These are phyloP conservation scores for Chernovozyma aurita DNA, from an alignment of 1,139 yeast species.

Conservation along the genomic window DNA sequence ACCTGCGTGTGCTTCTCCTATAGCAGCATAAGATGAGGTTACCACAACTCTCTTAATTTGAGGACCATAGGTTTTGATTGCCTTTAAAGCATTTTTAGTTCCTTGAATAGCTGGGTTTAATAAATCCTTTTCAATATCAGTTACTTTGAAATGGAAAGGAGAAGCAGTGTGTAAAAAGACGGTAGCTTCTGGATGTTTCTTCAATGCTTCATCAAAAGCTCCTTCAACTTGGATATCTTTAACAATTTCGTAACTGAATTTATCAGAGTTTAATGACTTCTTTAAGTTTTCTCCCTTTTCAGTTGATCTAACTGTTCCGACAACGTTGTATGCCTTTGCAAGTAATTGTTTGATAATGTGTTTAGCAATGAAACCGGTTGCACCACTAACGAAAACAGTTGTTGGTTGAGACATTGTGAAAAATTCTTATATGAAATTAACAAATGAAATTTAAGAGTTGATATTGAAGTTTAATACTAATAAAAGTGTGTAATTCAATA, in stretches of 20 bases:
- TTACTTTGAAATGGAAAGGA: conserved; percentile 29
- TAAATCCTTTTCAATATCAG: conserved; percentile 35
- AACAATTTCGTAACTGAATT: conserved; percentile 32
- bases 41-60: conserved; percentile 10
- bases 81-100: conserved; percentile 27
- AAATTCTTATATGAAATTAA: no score
- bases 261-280: conserved; percentile 18
- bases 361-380: conserved; percentile 58
- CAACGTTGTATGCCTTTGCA: conserved; percentile 17
- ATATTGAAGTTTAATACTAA: no score
- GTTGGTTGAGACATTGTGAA: conserved; percentile 3
- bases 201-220: conserved; percentile 32
- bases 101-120: conserved; percentile 39
- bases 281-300: conserved; percentile 46
- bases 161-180: conserved; percentile 29
- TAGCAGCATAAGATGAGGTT: conserved; percentile 13
- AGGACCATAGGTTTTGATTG: conserved; percentile 22
- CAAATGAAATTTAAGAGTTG: no score
- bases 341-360: conserved; percentile 30
- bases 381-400: conserved; percentile 50
- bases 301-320: conserved; percentile 57
- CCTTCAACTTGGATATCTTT: conserved; percentile 27
- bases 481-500: no score
- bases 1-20: conserved; percentile 13
- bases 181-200: conserved; percentile 22